Evolutionary conservation across 2,329 filamentous ascomycete species (phyloP), one percentile per base, ranked within the genome.

Genomic region (Rhytidhysteron rufulum): DNA sequence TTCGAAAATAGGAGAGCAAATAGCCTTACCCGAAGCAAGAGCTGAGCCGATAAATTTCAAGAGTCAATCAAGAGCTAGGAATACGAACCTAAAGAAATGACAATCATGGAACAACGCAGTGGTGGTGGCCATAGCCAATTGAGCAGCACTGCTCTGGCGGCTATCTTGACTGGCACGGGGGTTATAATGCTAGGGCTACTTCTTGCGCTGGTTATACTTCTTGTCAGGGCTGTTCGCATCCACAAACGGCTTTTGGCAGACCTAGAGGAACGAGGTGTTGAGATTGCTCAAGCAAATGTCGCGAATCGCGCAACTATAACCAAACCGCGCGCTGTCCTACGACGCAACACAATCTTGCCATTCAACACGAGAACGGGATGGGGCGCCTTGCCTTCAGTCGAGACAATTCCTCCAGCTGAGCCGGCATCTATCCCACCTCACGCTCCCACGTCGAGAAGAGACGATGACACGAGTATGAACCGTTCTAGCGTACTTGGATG

Each of bases 381-480:
- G 69, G 66, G 58, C 13, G 51, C 65, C 34, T 49, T 72, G 8
- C 55, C 55, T 9, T 72, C 69, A 1, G 55, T 59, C n/a, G 68
- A 71, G 30, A 58, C 54, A 0, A 51, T 63, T 37, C 42, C 47
- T n/a, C 49, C 48, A 4, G 30, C 45, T 13, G 47, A 57, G 15
- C 27, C 37, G 13, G 11, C 37, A 32, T 39, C 51, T n/a, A 31
- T 37, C 3, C 46, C 39, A 11, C 37, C 41, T 19, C 44, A 45
- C n/a, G 43, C 48, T 4, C 48, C 54, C 37, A 54, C 55, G 39
- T 53, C 45, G 17, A 53, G 57, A 13, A 48, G 50, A n/a, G 57
- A 54, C 39, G 51, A 54, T 1, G 39, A 36, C 11, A 49, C 53
- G 16, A 48, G 48, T 17, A 42, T 37, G 3, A 50, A 43, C 19